Percentiles rank a stretch among this genome's conserved stretches.
phyloP scores from a whole-genome alignment of 2,329 filamentous ascomycete species.

The Daldinia sp. region DNA sequence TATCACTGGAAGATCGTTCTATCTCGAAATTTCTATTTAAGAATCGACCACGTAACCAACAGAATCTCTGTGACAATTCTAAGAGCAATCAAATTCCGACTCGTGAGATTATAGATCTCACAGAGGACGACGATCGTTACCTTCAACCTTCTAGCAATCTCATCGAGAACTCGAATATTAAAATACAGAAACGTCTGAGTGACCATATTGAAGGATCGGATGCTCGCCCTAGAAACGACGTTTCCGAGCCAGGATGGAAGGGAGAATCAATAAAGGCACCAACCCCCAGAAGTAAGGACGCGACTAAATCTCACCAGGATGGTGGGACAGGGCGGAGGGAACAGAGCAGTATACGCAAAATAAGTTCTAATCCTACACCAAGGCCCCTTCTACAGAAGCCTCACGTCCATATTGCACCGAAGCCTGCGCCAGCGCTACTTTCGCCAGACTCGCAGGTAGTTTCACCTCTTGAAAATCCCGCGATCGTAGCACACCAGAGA shows the following conservation, averaged over 20 bases:
- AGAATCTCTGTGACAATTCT: conserved; percentile 4
- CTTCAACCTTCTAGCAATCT: conserved; percentile 1
- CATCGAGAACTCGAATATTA: not conserved
- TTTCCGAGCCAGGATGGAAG: not conserved
- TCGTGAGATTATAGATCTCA: conserved; percentile 37
- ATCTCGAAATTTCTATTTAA: not conserved
- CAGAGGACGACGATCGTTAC: conserved; percentile 35
- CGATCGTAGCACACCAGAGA: not conserved
- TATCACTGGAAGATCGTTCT: conserved; percentile 18
- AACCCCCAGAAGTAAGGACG: not conserved
- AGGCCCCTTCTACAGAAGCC: not conserved
- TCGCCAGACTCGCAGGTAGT: not conserved
- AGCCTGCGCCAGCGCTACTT: not conserved
- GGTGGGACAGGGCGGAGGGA: not conserved
- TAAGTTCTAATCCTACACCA: not conserved
- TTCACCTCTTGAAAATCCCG: not conserved
- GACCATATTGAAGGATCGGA: not conserved
- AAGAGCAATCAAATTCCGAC: conserved; percentile 2
- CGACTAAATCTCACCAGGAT: not conserved
- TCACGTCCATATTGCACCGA: conserved; percentile 11
- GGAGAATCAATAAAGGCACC: conserved; percentile 17
- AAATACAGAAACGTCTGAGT: not conserved
- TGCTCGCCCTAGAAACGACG: not conserved
- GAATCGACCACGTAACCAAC: not conserved
- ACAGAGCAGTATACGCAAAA: not conserved